Conservation (phyloP, 345 rosid species). For the Balakata baccata region DNA sequence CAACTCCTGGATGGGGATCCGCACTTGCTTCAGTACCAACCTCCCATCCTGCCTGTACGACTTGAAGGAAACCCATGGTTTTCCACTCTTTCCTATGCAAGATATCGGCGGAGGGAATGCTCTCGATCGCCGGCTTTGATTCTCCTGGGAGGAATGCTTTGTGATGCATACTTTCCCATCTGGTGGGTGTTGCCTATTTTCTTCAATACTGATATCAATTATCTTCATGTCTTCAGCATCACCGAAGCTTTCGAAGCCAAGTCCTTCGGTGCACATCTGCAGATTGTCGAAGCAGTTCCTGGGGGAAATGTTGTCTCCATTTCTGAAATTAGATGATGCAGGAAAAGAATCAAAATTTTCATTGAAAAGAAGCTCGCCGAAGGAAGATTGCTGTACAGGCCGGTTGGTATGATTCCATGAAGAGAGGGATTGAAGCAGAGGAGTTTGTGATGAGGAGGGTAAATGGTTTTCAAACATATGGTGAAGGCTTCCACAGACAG, state of each 20-base stretch:
- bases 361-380: slow-evolving; percentile 68
- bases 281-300: slow-evolving; percentile 43
- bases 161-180: slow-evolving; percentile 23
- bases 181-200: slow-evolving; percentile 21
- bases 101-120: slow-evolving; percentile 82
- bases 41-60: slow-evolving; percentile 75
- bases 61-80: slow-evolving; percentile 70
- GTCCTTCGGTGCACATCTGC: slow-evolving; percentile 87
- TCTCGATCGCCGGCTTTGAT: slow-evolving; percentile 28
- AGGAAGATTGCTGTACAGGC: slow-evolving; percentile 41
- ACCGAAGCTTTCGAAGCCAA: slow-evolving; percentile 79
- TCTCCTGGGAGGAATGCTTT: slow-evolving; percentile 9
- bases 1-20: slow-evolving; percentile 65
- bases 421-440: slow-evolving; percentile 53
- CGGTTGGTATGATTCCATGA: slow-evolving; percentile 56
- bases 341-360: slow-evolving; percentile 29
- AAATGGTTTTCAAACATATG: slow-evolving; percentile 57
- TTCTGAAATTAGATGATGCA: slow-evolving; percentile 6
- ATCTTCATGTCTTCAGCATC: slow-evolving; percentile 52
- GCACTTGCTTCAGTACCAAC: slow-evolving; percentile 72
- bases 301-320: too few species aligned
- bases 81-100: slow-evolving; percentile 55
- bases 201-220: slow-evolving; percentile 25
- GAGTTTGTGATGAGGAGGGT: slow-evolving; percentile 35
- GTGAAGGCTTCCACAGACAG: slow-evolving; percentile 66